Conservation (phyloP, 2,329 filamentous ascomycete genomes). For the Trichoderma asperellum region DNA sequence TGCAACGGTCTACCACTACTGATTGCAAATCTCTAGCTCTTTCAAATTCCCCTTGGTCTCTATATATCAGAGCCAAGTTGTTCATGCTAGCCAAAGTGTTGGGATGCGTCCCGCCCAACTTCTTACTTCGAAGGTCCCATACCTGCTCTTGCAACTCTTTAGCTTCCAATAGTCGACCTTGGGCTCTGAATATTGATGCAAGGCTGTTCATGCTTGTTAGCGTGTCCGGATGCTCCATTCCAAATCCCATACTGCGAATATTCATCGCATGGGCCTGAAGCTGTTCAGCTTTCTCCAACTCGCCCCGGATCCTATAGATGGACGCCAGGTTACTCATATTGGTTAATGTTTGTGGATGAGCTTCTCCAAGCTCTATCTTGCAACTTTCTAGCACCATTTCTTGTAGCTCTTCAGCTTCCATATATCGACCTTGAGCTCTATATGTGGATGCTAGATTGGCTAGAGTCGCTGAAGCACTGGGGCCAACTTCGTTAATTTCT, state of each 20-base stretch:
- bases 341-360: neutral
- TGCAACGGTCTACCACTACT: neutral
- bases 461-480: neutral
- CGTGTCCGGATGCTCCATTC: neutral
- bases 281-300: neutral
- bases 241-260: neutral
- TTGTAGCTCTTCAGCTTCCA: neutral
- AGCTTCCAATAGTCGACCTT: neutral
- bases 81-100: constrained; percentile 12
- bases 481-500: neutral
- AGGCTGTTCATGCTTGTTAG: constrained; percentile 6
- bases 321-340: constrained; percentile 1
- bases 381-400: neutral
- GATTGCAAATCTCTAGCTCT: neutral
- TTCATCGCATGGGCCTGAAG: neutral
- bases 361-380: neutral
- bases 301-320: neutral
- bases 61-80: neutral
- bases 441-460: neutral
- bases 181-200: neutral
- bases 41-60: neutral
- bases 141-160: neutral
- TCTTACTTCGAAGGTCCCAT: neutral
- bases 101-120: neutral
- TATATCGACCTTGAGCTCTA: neutral